Percentiles rank a stretch among this genome's conserved stretches.
Conservation (phyloP, 1,284 basidiomycete species). For the Tremellales sp. region DNA sequence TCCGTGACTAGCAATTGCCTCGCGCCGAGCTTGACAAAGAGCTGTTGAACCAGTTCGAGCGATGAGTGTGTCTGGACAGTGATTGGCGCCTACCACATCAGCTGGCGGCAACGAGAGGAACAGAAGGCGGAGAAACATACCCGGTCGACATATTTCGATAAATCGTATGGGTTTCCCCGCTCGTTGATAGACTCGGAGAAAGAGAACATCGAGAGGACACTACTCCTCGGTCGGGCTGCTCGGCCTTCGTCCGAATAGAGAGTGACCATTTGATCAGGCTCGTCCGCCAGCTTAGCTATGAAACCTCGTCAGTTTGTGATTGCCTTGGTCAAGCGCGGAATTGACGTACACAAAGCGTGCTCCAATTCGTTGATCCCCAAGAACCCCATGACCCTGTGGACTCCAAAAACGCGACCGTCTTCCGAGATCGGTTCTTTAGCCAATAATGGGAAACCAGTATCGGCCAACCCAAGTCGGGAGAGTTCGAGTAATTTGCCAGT, state of each 20-base stretch:
- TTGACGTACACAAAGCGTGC: conserved; percentile 76
- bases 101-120: conserved; percentile 9
- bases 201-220: conserved; percentile 37
- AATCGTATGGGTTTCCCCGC: conserved; percentile 67
- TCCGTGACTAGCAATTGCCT: conserved; percentile 83
- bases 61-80: conserved; percentile 77
- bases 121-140: conserved; percentile 49
- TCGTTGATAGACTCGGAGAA: conserved; percentile 39
- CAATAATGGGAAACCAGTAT: conserved; percentile 85
- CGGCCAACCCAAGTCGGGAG: conserved; percentile 48
- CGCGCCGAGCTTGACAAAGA: conserved; percentile 88
- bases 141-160: conserved; percentile 85
- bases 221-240: conserved; percentile 13
- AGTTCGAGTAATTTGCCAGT: conserved; percentile 43
- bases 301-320: conserved; percentile 12
- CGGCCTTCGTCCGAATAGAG: conserved; percentile 54
- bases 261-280: conserved; percentile 61
- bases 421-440: conserved; percentile 47
- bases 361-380: conserved; percentile 89
- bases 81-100: conserved; percentile 64
- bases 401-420: conserved; percentile 2
- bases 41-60: conserved; percentile 81
- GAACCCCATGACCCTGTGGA: conserved; percentile 75
- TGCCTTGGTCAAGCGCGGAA: not conserved
- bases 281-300: conserved; percentile 69